Evolutionary conservation across 1,139 yeast species (phyloP), one percentile per base, ranked within the genome.

Genomic region (Taphrina confusa): DNA sequence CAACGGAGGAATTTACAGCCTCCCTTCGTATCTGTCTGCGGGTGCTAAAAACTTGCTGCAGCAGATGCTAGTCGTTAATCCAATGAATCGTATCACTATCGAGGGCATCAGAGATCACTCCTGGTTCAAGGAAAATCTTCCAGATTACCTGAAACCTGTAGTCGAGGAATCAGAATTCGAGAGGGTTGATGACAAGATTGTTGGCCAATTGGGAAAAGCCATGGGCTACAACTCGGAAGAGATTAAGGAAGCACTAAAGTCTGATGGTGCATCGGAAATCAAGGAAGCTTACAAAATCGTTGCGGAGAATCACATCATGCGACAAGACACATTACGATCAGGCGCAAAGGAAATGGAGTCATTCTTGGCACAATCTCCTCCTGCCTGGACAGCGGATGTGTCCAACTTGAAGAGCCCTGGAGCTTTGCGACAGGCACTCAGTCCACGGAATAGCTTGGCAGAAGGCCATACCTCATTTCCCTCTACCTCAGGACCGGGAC

Each of bases 201-300:
- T 92, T 22, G 77, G 80, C 51, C 91, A 94, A 2, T 80, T 94
- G 68, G 82, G 87, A 9, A 79, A 82, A 66, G 87, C 97, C 11
- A 88, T 94, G 95, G 97, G 98, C 40, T 92, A 89, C 71, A 94
- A 89, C 65, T 80, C 82, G 63, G 95, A 87, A 66, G 97, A 91
- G 70, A 88, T 92, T 58, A 74, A 85, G 63, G 89, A 84, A 65
- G 91, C 94, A 0, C 79, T 92, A 63, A 65, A 69, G 31, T 79
- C 79, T 65, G 67, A 71, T 23, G 78, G 78, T 8, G 80, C 63
- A 18, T 64, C 64, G 33, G 98, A 92, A 71, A 87, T 92, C 58
- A 78, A 91, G 69, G 97, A 92, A 73, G 97, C 97, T 2, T 94
- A 94, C 73, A 80, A 86, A 66, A 77, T 92, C 66, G 85, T 92